Base-by-base conservation (phyloP, 352 stramenopile species). In the Globisporangium sylvaticum region DNA sequence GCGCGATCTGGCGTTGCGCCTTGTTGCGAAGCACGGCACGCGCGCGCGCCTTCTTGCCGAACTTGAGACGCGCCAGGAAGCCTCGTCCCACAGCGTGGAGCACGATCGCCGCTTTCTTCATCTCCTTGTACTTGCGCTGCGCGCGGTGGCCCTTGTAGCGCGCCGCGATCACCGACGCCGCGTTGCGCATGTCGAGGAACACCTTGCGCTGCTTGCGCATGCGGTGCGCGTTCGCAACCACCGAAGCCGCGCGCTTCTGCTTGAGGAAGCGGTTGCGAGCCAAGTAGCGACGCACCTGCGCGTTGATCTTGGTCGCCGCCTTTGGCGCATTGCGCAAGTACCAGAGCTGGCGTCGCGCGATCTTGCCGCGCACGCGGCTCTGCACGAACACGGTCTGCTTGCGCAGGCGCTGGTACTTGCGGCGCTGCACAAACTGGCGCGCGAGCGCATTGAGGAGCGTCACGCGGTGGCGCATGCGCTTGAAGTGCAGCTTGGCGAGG, bases 31-130 rank as follows among this genome's bases (percentile, higher is more conserved):
- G 74, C 32, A 89, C 72, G 0, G 87, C 87, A 31, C 88, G 88
- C 24, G 82, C 78, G 10, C 88, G 85, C 34, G 88, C 88, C 67
- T 92, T 94, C 64, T 95, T 96, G 58, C 88, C 88, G 60, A 91
- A 94, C 68, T 96, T 96, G 22, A 95, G 73, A 14, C 88, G 81
- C 18, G 87, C 88, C 37, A 92, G 72, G 64, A 88, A 96, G 20
- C 88, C 88, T 34, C 88, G 83, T 20, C 88, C 88, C 8, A 77
- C 83, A 42, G 88, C 88, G 58, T 96, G 88, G 4, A 96, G 68
- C 25, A 85, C 69, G 52, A 95, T 81, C n/a, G 84, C 88, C 24
- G 88, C 80, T 27, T 76, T 73, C 60, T 91, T 79, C 83, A 92
- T 93, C 14, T 84, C 68, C 15, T 67, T 53, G 67, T 94, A 96